A percentile compares a stretch with the other conserved stretches of the same genome.
These are phyloP conservation scores for Talaromyces sp. DNA, from an alignment of 2,329 filamentous ascomycete genomes.

Conservation along the genomic window DNA sequence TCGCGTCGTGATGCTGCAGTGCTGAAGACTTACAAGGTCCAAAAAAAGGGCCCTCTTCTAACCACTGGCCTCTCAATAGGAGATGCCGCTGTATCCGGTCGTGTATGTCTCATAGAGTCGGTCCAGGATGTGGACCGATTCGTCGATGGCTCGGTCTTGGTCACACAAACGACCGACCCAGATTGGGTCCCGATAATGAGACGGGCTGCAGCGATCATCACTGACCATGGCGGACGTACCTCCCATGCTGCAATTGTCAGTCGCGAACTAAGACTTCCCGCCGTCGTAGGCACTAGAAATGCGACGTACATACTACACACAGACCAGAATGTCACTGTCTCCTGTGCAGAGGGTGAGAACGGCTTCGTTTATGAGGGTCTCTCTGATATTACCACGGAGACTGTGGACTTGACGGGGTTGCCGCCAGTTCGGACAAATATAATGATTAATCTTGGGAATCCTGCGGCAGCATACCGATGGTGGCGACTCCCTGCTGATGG, in stretches of 20 bases:
- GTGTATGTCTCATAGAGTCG: slow-evolving; percentile 26
- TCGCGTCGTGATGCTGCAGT: slow-evolving; percentile 23
- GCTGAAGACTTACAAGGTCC: slow-evolving; percentile 29
- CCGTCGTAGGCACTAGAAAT: slow-evolving; percentile 31
- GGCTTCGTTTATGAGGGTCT: slow-evolving; percentile 34
- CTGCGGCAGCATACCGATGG: slow-evolving; percentile 34
- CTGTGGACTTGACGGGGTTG: slow-evolving; percentile 22
- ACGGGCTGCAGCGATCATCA: slow-evolving; percentile 30
- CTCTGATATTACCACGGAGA: slow-evolving; percentile 27
- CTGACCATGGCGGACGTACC: slow-evolving; percentile 25
- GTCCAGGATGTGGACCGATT: slow-evolving; percentile 28
- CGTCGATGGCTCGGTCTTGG: slow-evolving; percentile 28
- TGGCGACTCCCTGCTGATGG: slow-evolving; percentile 35
- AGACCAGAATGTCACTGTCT: slow-evolving; percentile 33
- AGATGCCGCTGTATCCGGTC: slow-evolving; percentile 27
- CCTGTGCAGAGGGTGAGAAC: slow-evolving; percentile 32
- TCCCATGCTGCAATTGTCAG: slow-evolving; percentile 39
- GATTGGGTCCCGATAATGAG: slow-evolving; percentile 38
- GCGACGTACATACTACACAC: slow-evolving; percentile 32
- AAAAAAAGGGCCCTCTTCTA: slow-evolving; percentile 22
- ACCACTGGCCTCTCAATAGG: slow-evolving; percentile 28
- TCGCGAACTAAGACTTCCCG: slow-evolving; percentile 34
- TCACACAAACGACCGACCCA: slow-evolving; percentile 31
- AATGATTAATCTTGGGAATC: slow-evolving; percentile 37
- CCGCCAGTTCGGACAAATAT: slow-evolving; percentile 22